Conservation (phyloP, 2,329 filamentous ascomycete genomes). For the Apiospora koreana region DNA sequence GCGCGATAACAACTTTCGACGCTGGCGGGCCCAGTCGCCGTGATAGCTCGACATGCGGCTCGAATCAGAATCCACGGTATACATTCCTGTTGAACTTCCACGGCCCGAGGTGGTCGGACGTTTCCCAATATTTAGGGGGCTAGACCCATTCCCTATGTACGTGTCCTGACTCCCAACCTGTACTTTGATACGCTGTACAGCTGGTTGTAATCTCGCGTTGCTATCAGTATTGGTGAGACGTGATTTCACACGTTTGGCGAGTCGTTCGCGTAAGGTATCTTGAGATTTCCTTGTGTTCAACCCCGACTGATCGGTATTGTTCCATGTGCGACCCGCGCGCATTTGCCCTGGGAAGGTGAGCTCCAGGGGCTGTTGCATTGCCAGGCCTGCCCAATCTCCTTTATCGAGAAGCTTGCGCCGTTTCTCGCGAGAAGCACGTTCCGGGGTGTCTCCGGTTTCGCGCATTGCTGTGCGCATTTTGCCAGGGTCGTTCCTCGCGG, state of each 20-base stretch:
- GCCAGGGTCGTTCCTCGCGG: neutral
- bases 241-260: neutral
- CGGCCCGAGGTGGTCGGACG: neutral
- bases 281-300: slow-evolving; percentile 14
- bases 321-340: slow-evolving; percentile 26
- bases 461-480: neutral
- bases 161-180: slow-evolving; percentile 38
- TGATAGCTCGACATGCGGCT: neutral
- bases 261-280: neutral
- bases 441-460: neutral
- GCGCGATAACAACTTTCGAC: neutral
- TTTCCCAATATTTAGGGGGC: neutral
- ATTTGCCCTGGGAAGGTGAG: slow-evolving; percentile 28
- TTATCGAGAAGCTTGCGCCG: slow-evolving; percentile 32
- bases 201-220: neutral
- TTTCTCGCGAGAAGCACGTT: slow-evolving; percentile 21
- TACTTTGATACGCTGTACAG: slow-evolving; percentile 26
- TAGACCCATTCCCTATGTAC: neutral
- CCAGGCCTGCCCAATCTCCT: slow-evolving; percentile 36
- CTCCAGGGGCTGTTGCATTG: slow-evolving; percentile 34
- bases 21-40: neutral
- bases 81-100: neutral
- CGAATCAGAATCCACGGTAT: neutral
- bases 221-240: neutral
- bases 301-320: slow-evolving; percentile 15